Evolutionary conservation across 1,284 basidiomycete genomes (phyloP).

Genomic region (Pisolithus thermaeus): DNA sequence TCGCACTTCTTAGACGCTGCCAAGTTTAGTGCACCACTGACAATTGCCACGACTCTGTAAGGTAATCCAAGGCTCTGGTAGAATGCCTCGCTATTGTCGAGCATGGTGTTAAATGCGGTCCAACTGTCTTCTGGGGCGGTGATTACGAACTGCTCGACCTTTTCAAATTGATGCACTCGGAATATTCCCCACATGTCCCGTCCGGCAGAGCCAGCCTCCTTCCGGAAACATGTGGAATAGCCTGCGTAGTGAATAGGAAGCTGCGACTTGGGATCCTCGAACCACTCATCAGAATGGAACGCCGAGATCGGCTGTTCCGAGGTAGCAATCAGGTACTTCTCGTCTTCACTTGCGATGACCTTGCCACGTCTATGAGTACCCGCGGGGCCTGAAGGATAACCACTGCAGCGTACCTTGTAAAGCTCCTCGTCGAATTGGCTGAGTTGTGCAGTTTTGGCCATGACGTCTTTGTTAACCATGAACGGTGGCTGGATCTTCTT

Average conservation of each 20-base stretch:
- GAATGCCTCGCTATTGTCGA: slow-evolving; percentile 87
- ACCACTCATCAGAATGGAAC: slow-evolving; percentile 95
- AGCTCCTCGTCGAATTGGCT: slow-evolving; percentile 98
- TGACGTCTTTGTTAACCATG: slow-evolving; percentile 97
- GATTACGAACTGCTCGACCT: slow-evolving; percentile 96
- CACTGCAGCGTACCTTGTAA: slow-evolving; percentile 67
- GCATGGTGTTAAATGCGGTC: slow-evolving; percentile 91
- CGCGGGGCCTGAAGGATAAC: not conserved
- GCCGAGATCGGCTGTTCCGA: slow-evolving; percentile 98
- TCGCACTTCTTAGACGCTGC: slow-evolving; percentile 98
- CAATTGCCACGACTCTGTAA: slow-evolving; percentile 94
- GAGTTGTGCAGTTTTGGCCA: slow-evolving; percentile 96
- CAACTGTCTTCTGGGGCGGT: slow-evolving; percentile 93
- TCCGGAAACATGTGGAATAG: slow-evolving; percentile 97
- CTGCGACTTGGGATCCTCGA: slow-evolving; percentile 87
- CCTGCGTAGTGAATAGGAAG: slow-evolving; percentile 85
- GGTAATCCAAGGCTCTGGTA: slow-evolving; percentile 91
- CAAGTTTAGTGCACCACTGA: slow-evolving; percentile 93
- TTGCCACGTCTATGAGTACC: slow-evolving; percentile 23
- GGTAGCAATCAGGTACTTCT: slow-evolving; percentile 98
- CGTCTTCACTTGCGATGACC: slow-evolving; percentile 88
- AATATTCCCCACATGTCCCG: slow-evolving; percentile 99
- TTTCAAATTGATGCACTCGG: slow-evolving; percentile 99
- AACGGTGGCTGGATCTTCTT: slow-evolving; percentile 97
- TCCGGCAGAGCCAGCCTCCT: slow-evolving; percentile 95